Evolutionary conservation across 495 filamentous ascomycete species (phyloP).

Genomic region (Gamarada debralockiae): DNA sequence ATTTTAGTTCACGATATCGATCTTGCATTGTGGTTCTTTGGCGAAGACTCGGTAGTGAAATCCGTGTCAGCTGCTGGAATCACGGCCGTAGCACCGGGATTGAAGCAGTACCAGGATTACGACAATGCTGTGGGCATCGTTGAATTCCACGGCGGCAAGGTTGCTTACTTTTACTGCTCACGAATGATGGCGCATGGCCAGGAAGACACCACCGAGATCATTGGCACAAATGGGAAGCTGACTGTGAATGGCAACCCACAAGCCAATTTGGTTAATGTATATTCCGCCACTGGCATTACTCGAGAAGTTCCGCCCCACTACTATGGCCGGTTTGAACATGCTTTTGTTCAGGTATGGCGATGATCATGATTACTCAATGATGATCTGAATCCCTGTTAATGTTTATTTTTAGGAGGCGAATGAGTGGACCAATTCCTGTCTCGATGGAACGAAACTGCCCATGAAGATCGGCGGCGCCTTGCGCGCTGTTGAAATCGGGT

Average conservation of each 20-base stretch:
- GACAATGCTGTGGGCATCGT: conserved; percentile 33
- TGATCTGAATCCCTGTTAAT: too few species aligned
- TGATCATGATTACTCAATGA: too few species aligned
- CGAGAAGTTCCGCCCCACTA: background rate
- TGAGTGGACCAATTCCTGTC: background rate
- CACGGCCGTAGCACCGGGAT: conserved; percentile 24
- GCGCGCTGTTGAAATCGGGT: conserved; percentile 12
- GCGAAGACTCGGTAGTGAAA: conserved; percentile 26
- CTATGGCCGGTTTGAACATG: background rate
- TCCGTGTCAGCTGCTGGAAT: conserved; percentile 23
- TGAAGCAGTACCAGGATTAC: conserved; percentile 21
- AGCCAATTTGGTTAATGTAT: conserved; percentile 22
- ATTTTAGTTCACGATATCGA: conserved; percentile 48
- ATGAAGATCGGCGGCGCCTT: background rate
- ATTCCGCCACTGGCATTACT: background rate
- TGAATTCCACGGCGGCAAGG: conserved; percentile 32
- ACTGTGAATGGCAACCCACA: conserved; percentile 26
- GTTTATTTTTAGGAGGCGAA: background rate
- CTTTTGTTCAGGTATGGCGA: too few species aligned
- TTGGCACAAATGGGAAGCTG: conserved; percentile 30
- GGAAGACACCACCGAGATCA: conserved; percentile 30
- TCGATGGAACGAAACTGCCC: background rate
- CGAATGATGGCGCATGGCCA: conserved; percentile 30
- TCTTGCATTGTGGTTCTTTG: conserved; percentile 41
- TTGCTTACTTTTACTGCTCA: conserved; percentile 33